Base-by-base conservation (phyloP, 2,329 filamentous ascomycete species). In the Ceratocystiopsis minuta region DNA sequence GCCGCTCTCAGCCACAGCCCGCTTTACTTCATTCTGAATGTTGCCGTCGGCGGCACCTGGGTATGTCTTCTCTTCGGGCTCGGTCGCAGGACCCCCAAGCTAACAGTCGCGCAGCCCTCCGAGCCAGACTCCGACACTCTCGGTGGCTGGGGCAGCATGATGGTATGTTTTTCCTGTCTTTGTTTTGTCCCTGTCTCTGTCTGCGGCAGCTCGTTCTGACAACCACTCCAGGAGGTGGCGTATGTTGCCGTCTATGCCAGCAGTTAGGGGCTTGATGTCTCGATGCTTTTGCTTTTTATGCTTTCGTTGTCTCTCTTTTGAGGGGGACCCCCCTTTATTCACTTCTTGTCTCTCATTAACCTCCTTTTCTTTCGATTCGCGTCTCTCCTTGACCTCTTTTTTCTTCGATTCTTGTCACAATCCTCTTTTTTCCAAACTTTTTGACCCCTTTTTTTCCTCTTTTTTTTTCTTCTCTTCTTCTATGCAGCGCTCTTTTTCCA, bases 21-120 rank as follows among this genome's bases (percentile, higher is more conserved):
- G 1, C 51, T 65, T 42, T 68, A 61, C 49, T 57, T 67, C 38
- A 61, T 67, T 38, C 52, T 68, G 42, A 67, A 68, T 40, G 60
- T 68, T 16, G 65, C 65, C 16, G 62, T 68, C 36, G 65, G 65
- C 12, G 64, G 64, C 14, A 53, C 53, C 48, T 65, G 60, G 42
- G 46, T 47, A 12, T 2, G 48, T 46, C 33, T 50, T 54, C 56
- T 54, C 15, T 5, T 34, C 12, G 24, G 24, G 11, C 24, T 6
- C 1, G 13, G 34, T 5, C 18, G 14, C 17, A 20, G 3, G 3
- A 15, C 16, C 3, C n/a, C 11, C 11, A 32, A 18, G 34, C 33
- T 40, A 36, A 40, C 33, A 10, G 17, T 16, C 12, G 18, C 10
- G 16, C 13, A 60, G 59, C 51, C 51, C 14, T 59, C 59, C 4